Base-by-base conservation (phyloP, 306 rosid species). In the Carpinus fangiana region DNA sequence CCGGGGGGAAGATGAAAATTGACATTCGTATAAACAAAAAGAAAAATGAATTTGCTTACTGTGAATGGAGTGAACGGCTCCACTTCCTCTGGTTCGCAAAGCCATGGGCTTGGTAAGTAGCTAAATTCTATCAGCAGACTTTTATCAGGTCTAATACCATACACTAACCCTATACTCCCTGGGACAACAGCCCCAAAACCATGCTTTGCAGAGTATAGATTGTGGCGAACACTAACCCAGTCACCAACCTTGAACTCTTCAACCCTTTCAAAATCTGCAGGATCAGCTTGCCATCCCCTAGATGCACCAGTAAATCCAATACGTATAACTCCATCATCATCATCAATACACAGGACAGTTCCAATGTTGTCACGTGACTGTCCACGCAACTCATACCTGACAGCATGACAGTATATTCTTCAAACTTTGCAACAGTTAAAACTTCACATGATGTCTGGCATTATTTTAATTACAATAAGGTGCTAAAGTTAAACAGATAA, bases 261-360 rank as follows among this genome's bases (percentile, higher is more conserved):
- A 73, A 95, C 99, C 74, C 99, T 89, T 67, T 93, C 99, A 97
- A 95, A 92, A 83, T 95, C 99, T 7, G 98, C 97, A 48, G 99
- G 99, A 87, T 95, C 98, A 81, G 99, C 99, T 77, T 93, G 88
- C 98, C 99, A 95, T 79, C 99, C 99, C 84, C 99, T 95, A 45
- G 99, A 95, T 72, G 99, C 99, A 80, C 99, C 99, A 77, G 99
- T 97, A 91, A 90, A 93, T 75, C 99, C 99, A 78, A 95, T 97
- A 65, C 98, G 98, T 70, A 95, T 90, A 62, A 95, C 91, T 65
- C 99, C 99, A 84, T 95, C 98, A 59, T 95, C 72, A 66, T 66
- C 99, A 34, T 95, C 99, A 77, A 95, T 95, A 47, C 99, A 95
- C 84, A 95, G 87, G 71, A 95, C 99, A 45, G 99, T 95, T 74